A percentile compares a stretch with the other conserved stretches of the same genome.
Evolutionary conservation across 2,329 filamentous ascomycete genomes (phyloP).

Genomic region (Sporothrix globosa): DNA sequence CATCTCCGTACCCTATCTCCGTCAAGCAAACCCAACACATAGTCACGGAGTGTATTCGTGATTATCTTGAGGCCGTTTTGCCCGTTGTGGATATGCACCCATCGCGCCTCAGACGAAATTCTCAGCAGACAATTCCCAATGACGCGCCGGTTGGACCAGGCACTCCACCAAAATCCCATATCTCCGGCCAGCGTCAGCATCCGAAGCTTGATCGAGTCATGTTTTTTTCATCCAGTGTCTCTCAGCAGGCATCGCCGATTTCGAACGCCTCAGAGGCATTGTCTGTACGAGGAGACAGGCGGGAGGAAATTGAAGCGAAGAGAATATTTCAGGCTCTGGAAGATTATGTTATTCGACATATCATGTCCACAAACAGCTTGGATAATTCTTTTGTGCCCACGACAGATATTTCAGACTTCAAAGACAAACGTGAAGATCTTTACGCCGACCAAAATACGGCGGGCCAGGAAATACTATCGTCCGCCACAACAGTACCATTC

Average conservation of each 20-base stretch:
- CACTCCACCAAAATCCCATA: too few relatives aligned
- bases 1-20: slow-evolving; percentile 51
- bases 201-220: not conserved
- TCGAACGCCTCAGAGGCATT: not conserved
- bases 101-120: not conserved
- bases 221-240: not conserved
- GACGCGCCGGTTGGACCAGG: not conserved
- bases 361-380: slow-evolving; percentile 71
- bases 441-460: not conserved
- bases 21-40: slow-evolving; percentile 62
- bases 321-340: slow-evolving; percentile 75
- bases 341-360: slow-evolving; percentile 72
- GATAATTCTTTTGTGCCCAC: slow-evolving; percentile 68
- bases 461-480: not conserved
- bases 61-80: slow-evolving; percentile 42
- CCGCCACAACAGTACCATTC: slow-evolving; percentile 35
- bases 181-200: not conserved
- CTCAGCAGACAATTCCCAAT: not conserved
- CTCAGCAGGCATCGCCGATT: not conserved
- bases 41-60: slow-evolving; percentile 46
- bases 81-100: slow-evolving; percentile 7
- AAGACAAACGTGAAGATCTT: not conserved
- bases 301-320: slow-evolving; percentile 48
- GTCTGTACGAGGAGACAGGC: not conserved
- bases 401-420: too few relatives aligned